phyloP scores from a whole-genome alignment of 148 eudicot genomes.

The Amaranthus palmeri region DNA sequence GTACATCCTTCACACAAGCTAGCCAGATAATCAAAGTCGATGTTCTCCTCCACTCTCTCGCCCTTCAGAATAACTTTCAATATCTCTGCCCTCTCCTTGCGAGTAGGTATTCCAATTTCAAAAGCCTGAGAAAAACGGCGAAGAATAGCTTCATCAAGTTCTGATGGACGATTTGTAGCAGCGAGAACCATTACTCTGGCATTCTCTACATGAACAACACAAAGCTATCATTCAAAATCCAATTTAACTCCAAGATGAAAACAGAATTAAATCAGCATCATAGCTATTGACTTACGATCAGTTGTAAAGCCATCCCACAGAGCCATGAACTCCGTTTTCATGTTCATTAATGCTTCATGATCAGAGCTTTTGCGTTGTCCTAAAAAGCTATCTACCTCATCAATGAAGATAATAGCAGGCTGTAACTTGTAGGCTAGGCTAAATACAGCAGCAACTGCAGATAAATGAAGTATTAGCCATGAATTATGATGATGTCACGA shows the following conservation, averaged over 20 bases:
- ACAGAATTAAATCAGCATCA: neutral
- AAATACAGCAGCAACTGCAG: conserved; percentile 92
- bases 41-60: conserved; percentile 62
- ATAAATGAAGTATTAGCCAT: conserved; percentile 12
- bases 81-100: conserved; percentile 62
- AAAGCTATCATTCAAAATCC: neutral
- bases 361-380: conserved; percentile 85
- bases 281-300: conserved; percentile 51
- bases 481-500: no score
- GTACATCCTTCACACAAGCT: conserved; percentile 76
- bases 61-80: conserved; percentile 70
- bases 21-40: conserved; percentile 65
- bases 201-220: conserved; percentile 43
- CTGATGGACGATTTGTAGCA: conserved; percentile 96
- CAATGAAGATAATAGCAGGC: conserved; percentile 94
- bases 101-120: conserved; percentile 87
- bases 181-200: conserved; percentile 98
- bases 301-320: conserved; percentile 95
- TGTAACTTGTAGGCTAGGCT: conserved; percentile 89
- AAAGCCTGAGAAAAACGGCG: conserved; percentile 93
- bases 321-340: conserved; percentile 95
- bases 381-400: conserved; percentile 89
- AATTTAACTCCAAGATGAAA: neutral
- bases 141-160: conserved; percentile 96
- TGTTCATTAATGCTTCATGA: conserved; percentile 75